phyloP scores from a whole-genome alignment of 2,329 filamentous ascomycete genomes.

The Onygenales sp. region DNA sequence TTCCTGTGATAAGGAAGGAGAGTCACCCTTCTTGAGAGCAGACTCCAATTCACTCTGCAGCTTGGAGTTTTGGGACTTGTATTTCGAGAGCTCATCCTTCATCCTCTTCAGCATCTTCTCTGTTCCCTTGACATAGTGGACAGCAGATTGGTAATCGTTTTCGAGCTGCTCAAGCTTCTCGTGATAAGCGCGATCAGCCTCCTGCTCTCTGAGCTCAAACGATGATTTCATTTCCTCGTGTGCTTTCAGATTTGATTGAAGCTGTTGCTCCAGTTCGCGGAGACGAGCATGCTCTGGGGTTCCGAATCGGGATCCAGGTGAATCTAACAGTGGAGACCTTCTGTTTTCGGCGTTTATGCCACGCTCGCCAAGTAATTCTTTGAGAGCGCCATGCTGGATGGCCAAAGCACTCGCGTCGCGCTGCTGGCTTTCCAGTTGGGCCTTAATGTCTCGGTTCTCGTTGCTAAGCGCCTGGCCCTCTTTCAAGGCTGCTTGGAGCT shows the following conservation, averaged over 20 bases:
- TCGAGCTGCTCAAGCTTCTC: slow-evolving; percentile 91
- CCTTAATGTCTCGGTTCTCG: slow-evolving; percentile 70
- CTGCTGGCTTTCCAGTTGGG: slow-evolving; percentile 74
- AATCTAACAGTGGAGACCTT: slow-evolving; percentile 62
- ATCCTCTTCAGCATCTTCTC: slow-evolving; percentile 99
- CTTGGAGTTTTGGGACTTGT: slow-evolving; percentile 76
- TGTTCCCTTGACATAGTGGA: slow-evolving; percentile 95
- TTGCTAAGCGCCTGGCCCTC: slow-evolving; percentile 76
- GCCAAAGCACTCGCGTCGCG: slow-evolving; percentile 88
- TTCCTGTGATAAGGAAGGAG: slow-evolving; percentile 27
- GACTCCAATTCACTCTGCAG: slow-evolving; percentile 73
- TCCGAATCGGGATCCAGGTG: slow-evolving; percentile 63
- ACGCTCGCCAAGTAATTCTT: slow-evolving; percentile 82
- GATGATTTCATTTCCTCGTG: slow-evolving; percentile 77
- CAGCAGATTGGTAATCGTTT: slow-evolving; percentile 94
- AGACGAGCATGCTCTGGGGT: slow-evolving; percentile 71
- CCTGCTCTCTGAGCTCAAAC: slow-evolving; percentile 71
- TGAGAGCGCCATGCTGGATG: slow-evolving; percentile 86
- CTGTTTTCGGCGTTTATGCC: slow-evolving; percentile 66
- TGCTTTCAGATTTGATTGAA: slow-evolving; percentile 64
- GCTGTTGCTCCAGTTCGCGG: slow-evolving; percentile 78
- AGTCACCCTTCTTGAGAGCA: slow-evolving; percentile 46
- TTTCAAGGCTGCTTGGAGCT: slow-evolving; percentile 73
- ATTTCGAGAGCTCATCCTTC: slow-evolving; percentile 90
- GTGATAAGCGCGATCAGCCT: slow-evolving; percentile 80